Base-by-base conservation (phyloP, 192 early-diverging fungal species). In the Mortierella claussenii region DNA sequence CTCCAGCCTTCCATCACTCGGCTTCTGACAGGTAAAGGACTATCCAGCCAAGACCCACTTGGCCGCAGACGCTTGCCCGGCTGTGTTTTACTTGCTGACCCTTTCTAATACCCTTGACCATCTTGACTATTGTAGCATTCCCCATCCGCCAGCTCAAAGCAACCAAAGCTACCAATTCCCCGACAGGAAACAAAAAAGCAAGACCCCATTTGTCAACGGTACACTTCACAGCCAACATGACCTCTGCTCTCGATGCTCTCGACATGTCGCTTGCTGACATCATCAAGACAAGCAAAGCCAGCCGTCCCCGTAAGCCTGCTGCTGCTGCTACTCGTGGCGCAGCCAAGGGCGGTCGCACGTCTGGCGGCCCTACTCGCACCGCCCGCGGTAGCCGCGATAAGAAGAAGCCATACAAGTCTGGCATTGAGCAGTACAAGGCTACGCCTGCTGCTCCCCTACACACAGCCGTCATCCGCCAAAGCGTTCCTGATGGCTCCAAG, bases 181-280 rank as follows among this genome's bases (percentile, higher is more conserved):
- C n/a, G n/a, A n/a, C n/a, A n/a, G n/a, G n/a, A n/a, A n/a, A n/a
- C n/a, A n/a, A n/a, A n/a, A n/a, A n/a, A n/a, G n/a, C n/a, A n/a
- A n/a, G n/a, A n/a, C n/a, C n/a, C n/a, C n/a, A n/a, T n/a, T n/a
- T n/a, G n/a, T n/a, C n/a, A n/a, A n/a, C n/a, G n/a, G n/a, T n/a
- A n/a, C n/a, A n/a, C n/a, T n/a, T n/a, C 24, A 40, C 40, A 26
- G 34, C n/a, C 53, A 54, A 11, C 32, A 73, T 73, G 61, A 32
- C 69, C 42, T 65, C 69, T 46, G 23, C 73, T 52, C 46, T 83
- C 24, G 82, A 82, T 42, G 28, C 73, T 47, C 46, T 83, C 31
- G 82, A 82, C 37, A 82, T 82, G 81, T 79, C 81, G 53, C 78
- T 82, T 51, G 81, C 68, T 65, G 81, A 82, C 43, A 82, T 82